phyloP scores from a whole-genome alignment of 2,329 filamentous ascomycete species.

The Colletotrichum sansevieriae region DNA sequence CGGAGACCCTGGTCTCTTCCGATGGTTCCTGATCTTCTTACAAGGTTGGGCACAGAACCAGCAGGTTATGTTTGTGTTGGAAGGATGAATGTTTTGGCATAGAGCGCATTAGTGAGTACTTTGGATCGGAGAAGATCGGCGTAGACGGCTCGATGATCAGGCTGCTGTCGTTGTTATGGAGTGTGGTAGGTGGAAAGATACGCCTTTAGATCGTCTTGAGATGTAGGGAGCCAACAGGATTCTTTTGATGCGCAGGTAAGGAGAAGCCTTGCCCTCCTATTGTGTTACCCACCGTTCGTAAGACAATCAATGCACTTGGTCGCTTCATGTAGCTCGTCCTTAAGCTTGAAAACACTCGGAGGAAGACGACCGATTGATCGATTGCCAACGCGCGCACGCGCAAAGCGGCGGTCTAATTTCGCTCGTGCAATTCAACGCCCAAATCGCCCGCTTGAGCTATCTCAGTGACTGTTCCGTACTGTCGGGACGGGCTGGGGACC shows the following conservation, averaged over 20 bases:
- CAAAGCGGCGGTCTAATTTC: not conserved
- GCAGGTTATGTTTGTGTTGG: not conserved
- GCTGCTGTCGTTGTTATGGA: not conserved
- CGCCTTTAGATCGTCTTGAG: too few relatives aligned
- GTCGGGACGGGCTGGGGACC: not conserved
- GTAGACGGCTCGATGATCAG: not conserved
- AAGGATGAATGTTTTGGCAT: not conserved
- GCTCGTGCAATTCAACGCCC: conserved; percentile 1
- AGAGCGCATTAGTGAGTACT: not conserved
- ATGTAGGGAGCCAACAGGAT: too few relatives aligned
- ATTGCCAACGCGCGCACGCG: not conserved
- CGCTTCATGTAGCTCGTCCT: too few relatives aligned
- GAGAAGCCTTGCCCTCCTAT: too few relatives aligned
- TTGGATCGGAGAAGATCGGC: not conserved
- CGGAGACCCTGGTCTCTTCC: not conserved
- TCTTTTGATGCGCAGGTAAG: too few relatives aligned
- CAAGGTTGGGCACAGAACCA: not conserved
- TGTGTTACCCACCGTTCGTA: too few relatives aligned
- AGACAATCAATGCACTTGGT: too few relatives aligned
- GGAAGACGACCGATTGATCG: not conserved
- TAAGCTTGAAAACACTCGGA: too few relatives aligned
- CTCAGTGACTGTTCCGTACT: not conserved
- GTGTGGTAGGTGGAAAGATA: too few relatives aligned
- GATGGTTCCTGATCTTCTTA: not conserved
- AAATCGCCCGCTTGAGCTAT: not conserved